These are phyloP conservation scores for Trichosanthes cucumerina DNA, from an alignment of 306 rosid species.

Conservation along the genomic window DNA sequence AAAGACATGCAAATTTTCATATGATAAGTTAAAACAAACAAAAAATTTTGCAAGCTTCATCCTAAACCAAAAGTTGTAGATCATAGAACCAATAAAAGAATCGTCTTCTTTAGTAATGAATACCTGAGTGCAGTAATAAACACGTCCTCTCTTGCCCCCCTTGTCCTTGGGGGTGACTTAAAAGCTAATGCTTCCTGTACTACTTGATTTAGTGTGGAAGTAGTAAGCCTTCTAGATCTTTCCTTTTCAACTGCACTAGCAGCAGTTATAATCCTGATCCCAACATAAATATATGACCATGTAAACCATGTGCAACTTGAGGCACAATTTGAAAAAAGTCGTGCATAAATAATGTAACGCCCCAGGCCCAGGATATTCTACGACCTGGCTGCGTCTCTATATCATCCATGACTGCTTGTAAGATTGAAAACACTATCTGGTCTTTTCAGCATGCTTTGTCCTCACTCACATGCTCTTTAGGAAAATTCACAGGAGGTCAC, in stretches of 20 bases:
- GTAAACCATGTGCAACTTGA: background rate
- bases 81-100: background rate
- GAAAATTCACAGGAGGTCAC: no score
- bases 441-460: no score
- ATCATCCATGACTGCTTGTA: no score
- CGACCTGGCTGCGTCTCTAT: no score
- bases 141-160: constrained; percentile 87
- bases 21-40: background rate
- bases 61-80: background rate
- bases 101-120: background rate
- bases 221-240: constrained; percentile 81
- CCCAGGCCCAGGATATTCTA: no score
- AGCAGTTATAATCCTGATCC: constrained; percentile 66
- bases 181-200: constrained; percentile 82
- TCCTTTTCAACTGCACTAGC: constrained; percentile 87
- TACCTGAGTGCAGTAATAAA: constrained; percentile 95
- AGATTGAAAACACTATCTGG: no score
- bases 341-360: no score
- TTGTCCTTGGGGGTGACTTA: constrained; percentile 86
- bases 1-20: background rate
- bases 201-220: constrained; percentile 82
- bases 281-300: constrained; percentile 20
- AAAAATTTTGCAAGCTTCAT: background rate
- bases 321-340: background rate
- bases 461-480: no score